phyloP scores from a whole-genome alignment of 306 rosid species.

The Arachis stenosperma region DNA sequence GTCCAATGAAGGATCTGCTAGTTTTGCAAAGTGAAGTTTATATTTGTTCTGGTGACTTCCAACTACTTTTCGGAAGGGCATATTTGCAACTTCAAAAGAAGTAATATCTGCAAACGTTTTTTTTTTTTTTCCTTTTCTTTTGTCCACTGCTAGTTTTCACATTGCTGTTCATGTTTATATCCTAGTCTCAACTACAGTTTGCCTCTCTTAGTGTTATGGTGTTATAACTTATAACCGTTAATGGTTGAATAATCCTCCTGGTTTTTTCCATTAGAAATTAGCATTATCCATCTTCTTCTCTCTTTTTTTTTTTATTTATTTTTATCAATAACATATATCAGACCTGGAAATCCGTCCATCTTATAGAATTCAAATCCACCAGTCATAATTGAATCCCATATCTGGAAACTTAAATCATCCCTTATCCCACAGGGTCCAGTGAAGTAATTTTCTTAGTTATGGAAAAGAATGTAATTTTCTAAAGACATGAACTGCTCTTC shows the following conservation, averaged over 20 bases:
- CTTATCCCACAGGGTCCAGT: slow-evolving; percentile 7
- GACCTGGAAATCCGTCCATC: not conserved
- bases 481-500: not conserved
- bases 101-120: not conserved
- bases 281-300: not conserved
- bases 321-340: not conserved
- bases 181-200: slow-evolving; percentile 7
- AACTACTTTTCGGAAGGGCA: not conserved
- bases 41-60: not conserved
- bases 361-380: slow-evolving; percentile 2
- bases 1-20: not conserved
- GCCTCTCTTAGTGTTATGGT: not conserved
- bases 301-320: not conserved
- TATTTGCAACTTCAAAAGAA: slow-evolving; percentile 9
- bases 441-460: not conserved
- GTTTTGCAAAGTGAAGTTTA: slow-evolving; percentile 20
- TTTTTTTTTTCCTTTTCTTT: slow-evolving; percentile 8
- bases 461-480: not conserved
- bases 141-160: slow-evolving; percentile 1
- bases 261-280: slow-evolving; percentile 11
- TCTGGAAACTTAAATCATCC: not conserved
- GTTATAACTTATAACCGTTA: not conserved
- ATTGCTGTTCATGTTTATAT: not conserved
- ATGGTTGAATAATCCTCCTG: not conserved
- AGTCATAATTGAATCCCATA: slow-evolving; percentile 7